Evolutionary conservation across 2,329 filamentous ascomycete species (phyloP).

Genomic region (Rhexocercosporidium sp.): DNA sequence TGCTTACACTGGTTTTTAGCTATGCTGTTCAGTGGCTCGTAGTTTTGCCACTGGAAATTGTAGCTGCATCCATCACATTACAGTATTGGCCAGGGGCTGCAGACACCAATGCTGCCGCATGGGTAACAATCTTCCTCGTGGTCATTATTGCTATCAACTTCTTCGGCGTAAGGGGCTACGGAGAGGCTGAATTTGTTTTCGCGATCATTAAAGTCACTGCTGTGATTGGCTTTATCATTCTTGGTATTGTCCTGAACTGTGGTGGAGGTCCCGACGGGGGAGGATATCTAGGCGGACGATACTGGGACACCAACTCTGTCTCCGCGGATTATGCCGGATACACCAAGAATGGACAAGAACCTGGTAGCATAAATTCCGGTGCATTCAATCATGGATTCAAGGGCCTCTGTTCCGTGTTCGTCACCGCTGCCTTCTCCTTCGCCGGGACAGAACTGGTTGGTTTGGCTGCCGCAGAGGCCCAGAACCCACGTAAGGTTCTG

Average conservation of each 20-base stretch:
- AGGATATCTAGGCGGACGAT: conserved; percentile 65
- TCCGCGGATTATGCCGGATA: conserved; percentile 46
- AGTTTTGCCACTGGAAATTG: conserved; percentile 78
- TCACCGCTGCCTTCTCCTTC: conserved; percentile 57
- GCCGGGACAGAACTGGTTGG: conserved; percentile 59
- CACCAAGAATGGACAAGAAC: conserved; percentile 37
- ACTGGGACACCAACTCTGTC: conserved; percentile 60
- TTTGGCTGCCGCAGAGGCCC: conserved; percentile 56
- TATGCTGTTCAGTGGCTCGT: conserved; percentile 84
- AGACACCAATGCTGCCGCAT: conserved; percentile 62
- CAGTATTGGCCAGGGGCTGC: conserved; percentile 69
- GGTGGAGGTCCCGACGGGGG: conserved; percentile 58
- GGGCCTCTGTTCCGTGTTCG: conserved; percentile 57
- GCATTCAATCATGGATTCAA: conserved; percentile 55
- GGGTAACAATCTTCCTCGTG: conserved; percentile 80
- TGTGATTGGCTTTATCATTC: conserved; percentile 67
- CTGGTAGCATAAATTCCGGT: conserved; percentile 33
- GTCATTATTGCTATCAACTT: conserved; percentile 82
- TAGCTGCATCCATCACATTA: conserved; percentile 83
- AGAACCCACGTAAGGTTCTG: conserved; percentile 53
- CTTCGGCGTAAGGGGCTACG: conserved; percentile 86
- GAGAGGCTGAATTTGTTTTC: conserved; percentile 87
- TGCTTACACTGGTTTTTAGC: neutral
- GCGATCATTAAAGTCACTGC: conserved; percentile 80
- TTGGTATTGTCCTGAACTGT: conserved; percentile 63